Evolutionary conservation across 805 yeast species (phyloP), one percentile per base, ranked within the genome.

Genomic region (Tetrapisispora taiwanensis): DNA sequence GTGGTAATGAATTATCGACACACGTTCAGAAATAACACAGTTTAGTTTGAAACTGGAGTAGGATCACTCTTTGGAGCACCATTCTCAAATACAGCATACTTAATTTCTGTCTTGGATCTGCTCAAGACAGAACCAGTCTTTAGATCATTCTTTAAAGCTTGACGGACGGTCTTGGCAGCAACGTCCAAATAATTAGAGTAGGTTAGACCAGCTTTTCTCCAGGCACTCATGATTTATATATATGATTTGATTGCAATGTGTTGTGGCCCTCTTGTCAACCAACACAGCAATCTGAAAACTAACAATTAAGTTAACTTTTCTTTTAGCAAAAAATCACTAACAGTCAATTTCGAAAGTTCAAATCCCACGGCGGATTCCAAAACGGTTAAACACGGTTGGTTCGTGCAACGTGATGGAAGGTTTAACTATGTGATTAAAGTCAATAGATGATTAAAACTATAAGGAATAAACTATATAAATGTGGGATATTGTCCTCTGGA

Each of bases 151-250:
- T 90, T 90, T 65, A 90, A 78, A 42, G 96, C 81, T 58, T 75
- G 73, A 73, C 97, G 87, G 56, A 87, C 78, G 50, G 95, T 77
- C 66, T 79, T 79, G 62, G 96, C 95, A 61, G 96, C 85, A 62
- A 90, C 75, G 54, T 95, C 78, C 67, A 89, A 75, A 70, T 90
- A 90, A 67, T 81, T 84, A 83, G 85, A 86, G 73, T 72, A 76
- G 69, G 81, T 72, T 63, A 76, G 68, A 58, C 83, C 83, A 57
- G 81, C 81, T 64, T 76, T 75, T 71, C 76, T 76, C 81, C 81
- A 77, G 52, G 73, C 63, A 48, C 80, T 66, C 80, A 75, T 75
- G n/a, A 4, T 28, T 28, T 26, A 7, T 26, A 10, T 26, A 26
- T 26, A 26, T 7, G 28, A 7, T 7, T 26, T 7, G 28, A n/a